Percentiles rank a stretch among this genome's conserved stretches.
Conservation (phyloP, 108 stramenopile species). For the Ochromonas danica region DNA sequence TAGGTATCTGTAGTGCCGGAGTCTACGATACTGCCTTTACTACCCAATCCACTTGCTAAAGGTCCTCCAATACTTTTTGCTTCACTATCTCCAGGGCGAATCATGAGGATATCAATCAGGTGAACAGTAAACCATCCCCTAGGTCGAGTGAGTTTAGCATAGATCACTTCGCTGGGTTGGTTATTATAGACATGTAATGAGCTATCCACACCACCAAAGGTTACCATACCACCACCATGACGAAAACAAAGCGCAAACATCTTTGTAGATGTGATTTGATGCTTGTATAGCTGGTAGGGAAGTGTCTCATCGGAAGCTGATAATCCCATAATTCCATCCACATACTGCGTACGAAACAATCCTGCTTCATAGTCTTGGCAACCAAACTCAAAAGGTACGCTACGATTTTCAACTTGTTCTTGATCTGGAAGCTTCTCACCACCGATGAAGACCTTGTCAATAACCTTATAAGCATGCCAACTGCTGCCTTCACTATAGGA, state of each 20-base stretch:
- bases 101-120: constrained; percentile 42
- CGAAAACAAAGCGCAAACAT: constrained; percentile 82
- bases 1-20: constrained; percentile 92
- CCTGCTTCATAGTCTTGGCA: constrained; percentile 82
- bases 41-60: constrained; percentile 53
- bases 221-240: constrained; percentile 51
- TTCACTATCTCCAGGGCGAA: neutral
- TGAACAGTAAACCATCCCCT: constrained; percentile 32
- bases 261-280: constrained; percentile 65
- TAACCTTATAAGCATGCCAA: constrained; percentile 56
- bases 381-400: constrained; percentile 81
- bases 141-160: neutral
- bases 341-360: constrained; percentile 80
- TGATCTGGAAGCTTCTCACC: neutral
- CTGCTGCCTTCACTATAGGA: constrained; percentile 57
- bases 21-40: constrained; percentile 88
- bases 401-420: constrained; percentile 12
- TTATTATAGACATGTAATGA: constrained; percentile 56
- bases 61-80: constrained; percentile 22
- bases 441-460: constrained; percentile 37
- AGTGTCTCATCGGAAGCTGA: constrained; percentile 71
- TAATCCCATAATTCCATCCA: constrained; percentile 92
- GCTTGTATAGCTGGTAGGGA: constrained; percentile 71
- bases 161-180: neutral
- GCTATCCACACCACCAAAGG: constrained; percentile 75